A percentile compares a stretch with the other conserved stretches of the same genome.
Evolutionary conservation across 148 eudicot species (phyloP).

Genomic region (Cornus controversa): DNA sequence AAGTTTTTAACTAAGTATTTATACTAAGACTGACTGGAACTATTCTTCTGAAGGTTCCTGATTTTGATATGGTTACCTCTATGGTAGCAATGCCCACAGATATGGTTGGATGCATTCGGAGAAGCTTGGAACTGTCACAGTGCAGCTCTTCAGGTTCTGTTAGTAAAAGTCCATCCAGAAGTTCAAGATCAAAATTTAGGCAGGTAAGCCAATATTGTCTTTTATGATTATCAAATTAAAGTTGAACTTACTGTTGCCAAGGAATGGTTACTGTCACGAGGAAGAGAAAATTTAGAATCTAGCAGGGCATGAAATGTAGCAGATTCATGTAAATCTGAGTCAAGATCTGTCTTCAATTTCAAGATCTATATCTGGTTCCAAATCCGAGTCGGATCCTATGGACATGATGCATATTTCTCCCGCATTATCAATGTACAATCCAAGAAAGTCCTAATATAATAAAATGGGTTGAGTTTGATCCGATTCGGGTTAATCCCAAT

Average conservation of each 20-base stretch:
- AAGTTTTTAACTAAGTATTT: no score
- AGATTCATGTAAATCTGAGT: no score
- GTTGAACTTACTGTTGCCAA: constrained; percentile 1
- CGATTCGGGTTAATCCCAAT: no score
- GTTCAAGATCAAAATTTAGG: constrained; percentile 27
- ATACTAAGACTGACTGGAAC: neutral
- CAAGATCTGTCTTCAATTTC: no score
- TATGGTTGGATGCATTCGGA: constrained; percentile 66
- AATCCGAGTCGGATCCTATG: no score
- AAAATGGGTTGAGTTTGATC: no score
- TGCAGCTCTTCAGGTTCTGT: constrained; percentile 38
- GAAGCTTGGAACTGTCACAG: constrained; percentile 65
- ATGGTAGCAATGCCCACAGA: constrained; percentile 73
- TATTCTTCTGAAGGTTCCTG: constrained; percentile 54
- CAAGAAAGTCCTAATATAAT: no score
- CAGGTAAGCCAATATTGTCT: constrained; percentile 33
- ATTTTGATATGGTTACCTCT: constrained; percentile 68
- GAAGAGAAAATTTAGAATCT: neutral
- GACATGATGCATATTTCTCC: no score
- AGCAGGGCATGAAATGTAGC: no score
- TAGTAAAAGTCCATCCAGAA: constrained; percentile 30
- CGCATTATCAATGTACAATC: no score
- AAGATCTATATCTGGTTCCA: no score
- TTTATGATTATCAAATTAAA: constrained; percentile 1
- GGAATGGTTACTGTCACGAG: neutral